Evolutionary conservation across 148 eudicot species (phyloP).

Genomic region (Fagopyrum tataricum): DNA sequence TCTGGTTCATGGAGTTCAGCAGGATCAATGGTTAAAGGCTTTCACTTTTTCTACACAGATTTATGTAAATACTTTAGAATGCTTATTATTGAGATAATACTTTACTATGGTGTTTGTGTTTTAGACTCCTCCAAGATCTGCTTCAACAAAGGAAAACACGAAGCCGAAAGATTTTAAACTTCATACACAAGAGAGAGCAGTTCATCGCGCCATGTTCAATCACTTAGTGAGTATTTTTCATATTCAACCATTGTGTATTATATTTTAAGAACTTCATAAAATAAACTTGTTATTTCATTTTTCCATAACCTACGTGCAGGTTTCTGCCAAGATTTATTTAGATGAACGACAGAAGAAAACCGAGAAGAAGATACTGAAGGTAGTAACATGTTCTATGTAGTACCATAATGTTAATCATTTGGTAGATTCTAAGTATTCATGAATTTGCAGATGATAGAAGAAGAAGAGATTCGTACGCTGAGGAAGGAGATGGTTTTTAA

Average conservation of each 20-base stretch:
- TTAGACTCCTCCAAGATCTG: constrained; percentile 29
- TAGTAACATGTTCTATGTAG: background rate
- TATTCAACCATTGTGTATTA: background rate
- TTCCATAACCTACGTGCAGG: constrained; percentile 29
- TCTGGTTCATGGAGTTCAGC: constrained; percentile 1
- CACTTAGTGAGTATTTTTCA: constrained; percentile 36
- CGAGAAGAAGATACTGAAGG: constrained; percentile 56
- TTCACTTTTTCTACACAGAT: background rate
- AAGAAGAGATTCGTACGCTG: constrained; percentile 54
- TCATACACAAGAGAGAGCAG: constrained; percentile 67
- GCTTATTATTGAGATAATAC: background rate
- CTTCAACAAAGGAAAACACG: constrained; percentile 39
- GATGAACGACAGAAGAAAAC: constrained; percentile 46
- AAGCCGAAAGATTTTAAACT: constrained; percentile 52
- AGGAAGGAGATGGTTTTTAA: constrained; percentile 76
- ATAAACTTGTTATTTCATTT: background rate
- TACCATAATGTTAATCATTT: no score
- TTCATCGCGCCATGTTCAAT: constrained; percentile 57
- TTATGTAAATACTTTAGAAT: background rate
- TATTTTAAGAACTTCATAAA: background rate
- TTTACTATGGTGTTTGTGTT: background rate
- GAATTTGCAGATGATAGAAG: constrained; percentile 49
- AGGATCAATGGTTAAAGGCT: background rate
- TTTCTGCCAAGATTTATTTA: constrained; percentile 46
- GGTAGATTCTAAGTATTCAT: background rate